These are phyloP conservation scores for Aspergillus amoenus DNA, from an alignment of 2,329 filamentous ascomycete species.

Conservation along the genomic window DNA sequence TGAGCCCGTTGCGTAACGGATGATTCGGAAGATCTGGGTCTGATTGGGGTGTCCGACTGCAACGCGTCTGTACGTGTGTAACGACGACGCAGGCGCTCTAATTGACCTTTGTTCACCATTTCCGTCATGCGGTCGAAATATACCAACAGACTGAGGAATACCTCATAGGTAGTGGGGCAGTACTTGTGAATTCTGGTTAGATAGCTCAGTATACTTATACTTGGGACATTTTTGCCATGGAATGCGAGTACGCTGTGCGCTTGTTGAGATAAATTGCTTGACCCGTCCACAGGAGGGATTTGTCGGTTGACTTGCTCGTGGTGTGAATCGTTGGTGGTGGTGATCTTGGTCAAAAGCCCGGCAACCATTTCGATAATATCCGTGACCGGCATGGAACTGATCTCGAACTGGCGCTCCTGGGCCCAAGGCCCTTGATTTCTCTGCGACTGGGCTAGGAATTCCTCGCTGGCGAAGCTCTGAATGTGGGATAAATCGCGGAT, in stretches of 20 bases:
- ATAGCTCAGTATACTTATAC: slow-evolving; percentile 95
- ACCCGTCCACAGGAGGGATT: slow-evolving; percentile 60
- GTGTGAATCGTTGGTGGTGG: slow-evolving; percentile 90
- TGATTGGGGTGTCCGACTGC: slow-evolving; percentile 16
- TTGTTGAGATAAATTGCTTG: slow-evolving; percentile 60
- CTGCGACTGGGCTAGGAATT: slow-evolving; percentile 61
- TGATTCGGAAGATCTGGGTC: slow-evolving; percentile 20
- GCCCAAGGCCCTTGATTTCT: slow-evolving; percentile 43
- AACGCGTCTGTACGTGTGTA: slow-evolving; percentile 21
- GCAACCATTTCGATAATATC: slow-evolving; percentile 99
- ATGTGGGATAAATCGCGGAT: slow-evolving; percentile 90
- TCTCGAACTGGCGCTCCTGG: slow-evolving; percentile 74
- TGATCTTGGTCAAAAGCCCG: slow-evolving; percentile 93
- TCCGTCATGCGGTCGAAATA: slow-evolving; percentile 99
- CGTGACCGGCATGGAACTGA: slow-evolving; percentile 93
- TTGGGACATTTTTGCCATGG: slow-evolving; percentile 96
- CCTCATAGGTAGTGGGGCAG: slow-evolving; percentile 96
- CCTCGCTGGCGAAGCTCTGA: slow-evolving; percentile 79
- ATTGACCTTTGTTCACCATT: slow-evolving; percentile 78
- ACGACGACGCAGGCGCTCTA: slow-evolving; percentile 55
- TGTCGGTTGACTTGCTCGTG: slow-evolving; percentile 85
- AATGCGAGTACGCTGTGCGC: slow-evolving; percentile 83
- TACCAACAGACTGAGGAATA: slow-evolving; percentile 90
- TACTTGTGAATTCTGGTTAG: slow-evolving; percentile 97
- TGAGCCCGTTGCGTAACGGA: slow-evolving; percentile 21